These are phyloP conservation scores for Diaporthe batatas DNA, from an alignment of 2,329 filamentous ascomycete species.

Conservation along the genomic window DNA sequence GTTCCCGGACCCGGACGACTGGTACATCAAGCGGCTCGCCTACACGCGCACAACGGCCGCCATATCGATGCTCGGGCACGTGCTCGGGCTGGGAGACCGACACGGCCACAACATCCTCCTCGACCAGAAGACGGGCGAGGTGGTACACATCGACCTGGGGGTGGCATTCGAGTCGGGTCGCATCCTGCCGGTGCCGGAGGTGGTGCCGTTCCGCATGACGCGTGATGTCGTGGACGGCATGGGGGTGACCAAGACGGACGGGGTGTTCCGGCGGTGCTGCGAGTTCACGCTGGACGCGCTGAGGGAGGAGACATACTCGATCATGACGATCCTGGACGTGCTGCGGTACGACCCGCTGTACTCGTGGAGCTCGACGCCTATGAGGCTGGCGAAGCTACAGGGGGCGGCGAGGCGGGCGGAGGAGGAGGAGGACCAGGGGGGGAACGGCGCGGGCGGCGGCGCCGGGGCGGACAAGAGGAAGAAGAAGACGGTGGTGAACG, in stretches of 20 bases:
- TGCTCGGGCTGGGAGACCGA: slow-evolving; percentile 91
- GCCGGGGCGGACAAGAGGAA: slow-evolving; percentile 48
- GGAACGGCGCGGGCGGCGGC: slow-evolving; percentile 52
- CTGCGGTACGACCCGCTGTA: slow-evolving; percentile 98
- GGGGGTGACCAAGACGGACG: slow-evolving; percentile 94
- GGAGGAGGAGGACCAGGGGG: slow-evolving; percentile 52
- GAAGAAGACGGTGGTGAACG: slow-evolving; percentile 63
- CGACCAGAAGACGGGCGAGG: slow-evolving; percentile 89
- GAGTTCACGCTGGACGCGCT: slow-evolving; percentile 97
- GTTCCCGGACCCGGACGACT: slow-evolving; percentile 94
- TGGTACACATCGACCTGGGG: slow-evolving; percentile 96
- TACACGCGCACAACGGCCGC: slow-evolving; percentile 95
- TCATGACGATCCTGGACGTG: slow-evolving; percentile 98
- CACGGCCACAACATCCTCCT: slow-evolving; percentile 98
- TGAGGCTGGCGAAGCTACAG: slow-evolving; percentile 74
- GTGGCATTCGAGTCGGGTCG: slow-evolving; percentile 97
- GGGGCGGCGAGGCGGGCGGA: slow-evolving; percentile 67
- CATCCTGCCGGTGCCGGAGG: slow-evolving; percentile 93
- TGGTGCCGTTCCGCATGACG: slow-evolving; percentile 95
- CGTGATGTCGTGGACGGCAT: slow-evolving; percentile 97
- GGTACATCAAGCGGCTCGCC: slow-evolving; percentile 89
- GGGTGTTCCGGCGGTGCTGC: slow-evolving; percentile 96
- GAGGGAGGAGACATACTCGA: slow-evolving; percentile 94
- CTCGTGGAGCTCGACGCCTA: slow-evolving; percentile 89
- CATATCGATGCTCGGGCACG: slow-evolving; percentile 93